Evolutionary conservation across 345 rosid species (phyloP), one percentile per base, ranked within the genome.

Genomic region (Hibiscus mutabilis): DNA sequence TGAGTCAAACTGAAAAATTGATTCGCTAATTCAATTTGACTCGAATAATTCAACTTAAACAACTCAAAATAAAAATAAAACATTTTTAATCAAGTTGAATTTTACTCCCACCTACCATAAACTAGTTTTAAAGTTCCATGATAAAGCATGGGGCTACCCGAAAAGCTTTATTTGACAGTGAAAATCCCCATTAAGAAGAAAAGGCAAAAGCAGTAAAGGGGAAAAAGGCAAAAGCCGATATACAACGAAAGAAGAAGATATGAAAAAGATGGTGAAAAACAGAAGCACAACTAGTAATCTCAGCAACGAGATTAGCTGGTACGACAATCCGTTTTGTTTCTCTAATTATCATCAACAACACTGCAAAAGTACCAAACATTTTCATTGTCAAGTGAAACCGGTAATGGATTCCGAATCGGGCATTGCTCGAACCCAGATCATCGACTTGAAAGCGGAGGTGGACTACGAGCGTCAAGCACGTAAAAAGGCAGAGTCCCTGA

Each of bases 281-380:
- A 69, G 78, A 73, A 78, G 77, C 77, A 77, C 76, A 66, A 10
- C 3, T 3, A 77, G 77, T 15, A 70, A 44, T 76, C 63, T 80
- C 65, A 59, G 60, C 58, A 69, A 61, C 66, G 77, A 76, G 29
- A 70, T 77, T 74, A 82, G 83, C 79, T 89, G 97, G 97, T 90
- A 92, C 82, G 82, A 83, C 1, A 90, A 92, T 47, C 94, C 98
- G 27, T 87, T 82, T 82, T 88, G 82, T 81, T 77, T 72, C 75
- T 66, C 78, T 1, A 64, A 27, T 27, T 73, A 53, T 27, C 68
- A 74, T 10, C 75, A 77, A 24, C 81, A 69, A 15, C 78, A 74
- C 49, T 64, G 61, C 56, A 72, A 70, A 56, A 69, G 57, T 25
- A 49, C 64, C 75, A 77, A 80, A 25, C 79, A 77, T 37, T 64